phyloP scores from a whole-genome alignment of 192 early-diverging fungal genomes.

The Umbelopsis ramanniana region DNA sequence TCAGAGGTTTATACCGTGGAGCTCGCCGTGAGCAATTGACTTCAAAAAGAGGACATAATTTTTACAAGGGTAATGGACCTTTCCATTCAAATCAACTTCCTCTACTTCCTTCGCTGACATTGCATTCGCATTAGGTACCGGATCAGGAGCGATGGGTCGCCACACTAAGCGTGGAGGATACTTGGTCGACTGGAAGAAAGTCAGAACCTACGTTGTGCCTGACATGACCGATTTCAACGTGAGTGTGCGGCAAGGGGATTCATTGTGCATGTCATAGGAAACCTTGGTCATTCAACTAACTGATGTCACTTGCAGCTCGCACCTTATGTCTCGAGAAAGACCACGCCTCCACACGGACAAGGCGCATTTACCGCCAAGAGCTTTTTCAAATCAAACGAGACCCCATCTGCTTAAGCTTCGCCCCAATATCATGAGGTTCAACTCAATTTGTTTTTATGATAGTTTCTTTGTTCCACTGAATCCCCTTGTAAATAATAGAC shows the following conservation, averaged over 20 bases:
- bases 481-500: slow-evolving; percentile 4
- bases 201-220: slow-evolving; percentile 65
- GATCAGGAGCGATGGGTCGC: slow-evolving; percentile 65
- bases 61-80: slow-evolving; percentile 54
- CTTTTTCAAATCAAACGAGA: slow-evolving; percentile 38
- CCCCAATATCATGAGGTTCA: too few relatives aligned
- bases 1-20: slow-evolving; percentile 55
- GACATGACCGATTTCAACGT: slow-evolving; percentile 60
- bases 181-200: slow-evolving; percentile 59
- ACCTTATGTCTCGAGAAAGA: slow-evolving; percentile 49
- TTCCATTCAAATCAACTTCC: background rate
- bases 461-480: background rate
- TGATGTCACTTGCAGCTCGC: slow-evolving; percentile 25
- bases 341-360: slow-evolving; percentile 29
- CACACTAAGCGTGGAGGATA: slow-evolving; percentile 68
- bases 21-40: slow-evolving; percentile 57
- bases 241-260: too few relatives aligned
- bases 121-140: slow-evolving; percentile 48
- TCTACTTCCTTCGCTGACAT: background rate
- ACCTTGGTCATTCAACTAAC: background rate
- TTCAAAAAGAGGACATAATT: slow-evolving; percentile 63
- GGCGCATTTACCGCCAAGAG: slow-evolving; percentile 50
- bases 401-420: background rate
- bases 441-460: too few relatives aligned
- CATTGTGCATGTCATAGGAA: too few relatives aligned